Conservation (phyloP, 2,329 filamentous ascomycete genomes). For the Hypocreales sp. region DNA sequence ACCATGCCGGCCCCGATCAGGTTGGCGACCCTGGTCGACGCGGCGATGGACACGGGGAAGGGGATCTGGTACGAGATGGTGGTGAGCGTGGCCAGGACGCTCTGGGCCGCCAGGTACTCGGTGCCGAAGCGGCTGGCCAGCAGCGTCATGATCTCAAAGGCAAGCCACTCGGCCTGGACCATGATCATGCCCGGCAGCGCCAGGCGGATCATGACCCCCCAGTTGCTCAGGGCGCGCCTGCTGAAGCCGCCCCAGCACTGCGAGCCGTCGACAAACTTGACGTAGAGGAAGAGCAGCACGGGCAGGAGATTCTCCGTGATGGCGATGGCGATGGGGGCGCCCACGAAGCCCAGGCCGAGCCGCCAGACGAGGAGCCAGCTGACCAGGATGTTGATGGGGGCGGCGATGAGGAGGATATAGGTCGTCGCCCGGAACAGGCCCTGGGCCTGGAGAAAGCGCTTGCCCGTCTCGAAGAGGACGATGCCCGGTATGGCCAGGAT, state of each 20-base stretch:
- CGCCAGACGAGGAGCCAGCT: slow-evolving; percentile 71
- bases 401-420: slow-evolving; percentile 61
- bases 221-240: slow-evolving; percentile 53
- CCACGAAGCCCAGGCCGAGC: slow-evolving; percentile 54
- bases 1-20: slow-evolving; percentile 77
- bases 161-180: slow-evolving; percentile 86
- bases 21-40: slow-evolving; percentile 79
- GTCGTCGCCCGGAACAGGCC: slow-evolving; percentile 66
- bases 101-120: slow-evolving; percentile 73
- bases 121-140: slow-evolving; percentile 66
- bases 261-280: slow-evolving; percentile 55
- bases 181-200: slow-evolving; percentile 83
- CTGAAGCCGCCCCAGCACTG: slow-evolving; percentile 80
- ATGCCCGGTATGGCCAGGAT: slow-evolving; percentile 62
- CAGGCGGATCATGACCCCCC: slow-evolving; percentile 70
- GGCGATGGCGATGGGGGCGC: slow-evolving; percentile 67
- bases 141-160: slow-evolving; percentile 85
- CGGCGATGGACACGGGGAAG: slow-evolving; percentile 79
- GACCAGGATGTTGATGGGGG: slow-evolving; percentile 61
- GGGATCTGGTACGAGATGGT: slow-evolving; percentile 80
- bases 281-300: slow-evolving; percentile 61
- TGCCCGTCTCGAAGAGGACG: slow-evolving; percentile 61
- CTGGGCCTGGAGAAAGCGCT: slow-evolving; percentile 71
- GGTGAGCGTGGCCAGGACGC: slow-evolving; percentile 63
- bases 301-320: slow-evolving; percentile 68